Evolutionary conservation across 2,329 filamentous ascomycete species (phyloP).

Genomic region (Claviceps sorghi): DNA sequence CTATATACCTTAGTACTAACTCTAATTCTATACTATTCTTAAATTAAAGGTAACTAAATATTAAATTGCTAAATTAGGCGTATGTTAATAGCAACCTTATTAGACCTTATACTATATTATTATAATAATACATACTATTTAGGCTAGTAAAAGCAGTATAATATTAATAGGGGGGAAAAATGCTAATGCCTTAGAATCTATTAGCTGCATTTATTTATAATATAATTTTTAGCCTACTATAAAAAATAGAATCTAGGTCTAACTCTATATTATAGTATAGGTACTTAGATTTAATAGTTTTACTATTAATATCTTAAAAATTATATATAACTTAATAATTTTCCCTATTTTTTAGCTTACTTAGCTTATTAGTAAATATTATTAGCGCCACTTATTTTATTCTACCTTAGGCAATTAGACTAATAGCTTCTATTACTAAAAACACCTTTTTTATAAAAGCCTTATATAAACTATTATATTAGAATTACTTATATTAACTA

Average conservation of each 20-base stretch:
- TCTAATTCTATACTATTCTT: not conserved
- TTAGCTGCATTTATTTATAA: not conserved
- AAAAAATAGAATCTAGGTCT: not conserved
- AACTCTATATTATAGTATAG: not conserved
- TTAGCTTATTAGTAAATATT: no score
- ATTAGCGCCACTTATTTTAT: no score
- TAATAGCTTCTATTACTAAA: no score
- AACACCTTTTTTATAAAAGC: no score
- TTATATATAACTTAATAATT: not conserved
- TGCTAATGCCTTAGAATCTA: not conserved
- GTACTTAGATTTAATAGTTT: not conserved
- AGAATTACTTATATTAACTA: no score
- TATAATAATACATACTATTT: not conserved
- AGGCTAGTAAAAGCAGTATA: not conserved
- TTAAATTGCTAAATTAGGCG: not conserved
- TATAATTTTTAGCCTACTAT: not conserved
- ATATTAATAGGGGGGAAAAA: not conserved
- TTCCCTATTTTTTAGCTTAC: not conserved
- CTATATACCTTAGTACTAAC: not conserved
- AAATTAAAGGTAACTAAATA: not conserved
- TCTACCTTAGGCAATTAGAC: no score
- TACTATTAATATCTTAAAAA: not conserved
- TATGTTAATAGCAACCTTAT: not conserved
- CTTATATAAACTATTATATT: no score
- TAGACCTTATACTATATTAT: not conserved